Evolutionary conservation across 306 rosid genomes (phyloP), one percentile per base, ranked within the genome.

Genomic region (Sindora glabra): DNA sequence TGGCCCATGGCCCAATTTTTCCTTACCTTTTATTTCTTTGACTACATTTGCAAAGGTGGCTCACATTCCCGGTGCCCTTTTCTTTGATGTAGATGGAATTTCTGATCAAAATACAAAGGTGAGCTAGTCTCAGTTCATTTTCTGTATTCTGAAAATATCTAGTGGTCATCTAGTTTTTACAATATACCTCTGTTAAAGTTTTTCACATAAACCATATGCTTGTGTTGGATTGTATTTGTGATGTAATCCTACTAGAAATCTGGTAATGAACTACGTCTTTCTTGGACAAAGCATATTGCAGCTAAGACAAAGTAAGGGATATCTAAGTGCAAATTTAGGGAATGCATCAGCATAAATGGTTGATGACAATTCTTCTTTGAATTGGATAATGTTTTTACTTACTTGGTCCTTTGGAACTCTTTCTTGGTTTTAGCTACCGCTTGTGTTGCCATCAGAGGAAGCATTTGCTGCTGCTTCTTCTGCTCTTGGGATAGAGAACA

Each of bases 381-480:
- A n/a, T n/a, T 32, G 2, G 39, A 32, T 52, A 12, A 41, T n/a
- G n/a, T n/a, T n/a, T n/a, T n/a, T n/a, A n/a, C n/a, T n/a, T n/a
- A n/a, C n/a, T n/a, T n/a, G n/a, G n/a, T n/a, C n/a, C n/a, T n/a
- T n/a, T n/a, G n/a, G n/a, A n/a, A n/a, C n/a, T n/a, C n/a, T n/a
- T n/a, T n/a, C n/a, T n/a, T n/a, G n/a, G 54, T 78, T 38, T 64
- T 86, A 94, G 99, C 72, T 94, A 72, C 99, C 99, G 5, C 99
- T 89, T 75, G 89, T 89, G 99, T 60, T 94, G 81, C 99, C 97
- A 12, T 86, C 97, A 29, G 99, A 84, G 83, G 90, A 89, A 66
- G 97, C 95, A 69, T 94, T 94, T 80, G 95, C 94, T 64, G 90
- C 97, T 61, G 99, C 95, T 66, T 95, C 67, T 75, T 89, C 97